Percentiles rank a stretch among this genome's conserved stretches.
Conservation (phyloP, 2,329 filamentous ascomycete genomes). For the Xylaria arbuscula region DNA sequence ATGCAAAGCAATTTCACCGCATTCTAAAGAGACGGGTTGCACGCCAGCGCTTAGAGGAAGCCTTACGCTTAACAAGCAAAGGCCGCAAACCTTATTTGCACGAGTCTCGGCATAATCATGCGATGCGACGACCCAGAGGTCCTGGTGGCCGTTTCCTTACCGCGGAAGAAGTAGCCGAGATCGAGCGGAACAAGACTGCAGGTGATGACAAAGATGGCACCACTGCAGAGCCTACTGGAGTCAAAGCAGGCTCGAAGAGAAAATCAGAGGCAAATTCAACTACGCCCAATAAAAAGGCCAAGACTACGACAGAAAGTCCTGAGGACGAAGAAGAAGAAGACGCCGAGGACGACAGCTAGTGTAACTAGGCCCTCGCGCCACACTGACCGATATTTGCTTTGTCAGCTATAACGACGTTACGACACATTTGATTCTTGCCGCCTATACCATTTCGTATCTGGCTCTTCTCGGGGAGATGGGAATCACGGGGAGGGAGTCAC, state of each 20-base stretch:
- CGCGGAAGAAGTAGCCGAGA: slow-evolving; percentile 91
- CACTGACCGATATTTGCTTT: slow-evolving; percentile 43
- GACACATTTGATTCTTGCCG: slow-evolving; percentile 48
- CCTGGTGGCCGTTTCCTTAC: slow-evolving; percentile 96
- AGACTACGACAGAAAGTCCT: slow-evolving; percentile 55
- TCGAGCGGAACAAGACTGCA: slow-evolving; percentile 74
- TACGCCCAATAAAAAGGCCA: slow-evolving; percentile 65
- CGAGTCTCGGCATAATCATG: slow-evolving; percentile 97
- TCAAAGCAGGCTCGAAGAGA: slow-evolving; percentile 65
- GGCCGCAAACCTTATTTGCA: slow-evolving; percentile 97
- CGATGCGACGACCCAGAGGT: slow-evolving; percentile 93
- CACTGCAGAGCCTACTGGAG: slow-evolving; percentile 45
- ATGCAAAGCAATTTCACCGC: slow-evolving; percentile 98
- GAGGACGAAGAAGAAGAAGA: slow-evolving; percentile 60
- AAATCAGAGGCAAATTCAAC: slow-evolving; percentile 65
- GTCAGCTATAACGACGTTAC: slow-evolving; percentile 52
- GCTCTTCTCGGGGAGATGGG: slow-evolving; percentile 40
- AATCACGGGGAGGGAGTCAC: slow-evolving; percentile 47
- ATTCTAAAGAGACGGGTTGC: slow-evolving; percentile 95
- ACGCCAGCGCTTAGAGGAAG: slow-evolving; percentile 92
- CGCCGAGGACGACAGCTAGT: slow-evolving; percentile 56
- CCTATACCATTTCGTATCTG: slow-evolving; percentile 49
- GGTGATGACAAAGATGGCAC: slow-evolving; percentile 54
- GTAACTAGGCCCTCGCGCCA: slow-evolving; percentile 17
- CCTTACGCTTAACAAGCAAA: slow-evolving; percentile 90